These are phyloP conservation scores for Populus pruinosa DNA, from an alignment of 345 rosid species.

Conservation along the genomic window DNA sequence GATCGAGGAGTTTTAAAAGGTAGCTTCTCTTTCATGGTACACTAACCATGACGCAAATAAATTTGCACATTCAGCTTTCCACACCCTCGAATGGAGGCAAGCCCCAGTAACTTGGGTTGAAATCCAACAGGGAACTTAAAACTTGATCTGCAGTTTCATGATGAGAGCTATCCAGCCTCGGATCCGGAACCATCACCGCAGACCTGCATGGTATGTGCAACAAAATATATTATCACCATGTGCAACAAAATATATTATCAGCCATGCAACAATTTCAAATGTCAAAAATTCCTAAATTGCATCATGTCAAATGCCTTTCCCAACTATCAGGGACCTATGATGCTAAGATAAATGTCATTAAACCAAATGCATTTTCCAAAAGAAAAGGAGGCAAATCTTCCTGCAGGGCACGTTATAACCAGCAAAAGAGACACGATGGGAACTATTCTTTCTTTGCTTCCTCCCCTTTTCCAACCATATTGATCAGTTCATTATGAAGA, in stretches of 20 bases:
- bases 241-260: background rate
- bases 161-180: slow-evolving; percentile 66
- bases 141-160: slow-evolving; percentile 69
- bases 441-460: background rate
- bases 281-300: background rate
- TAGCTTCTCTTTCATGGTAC: background rate
- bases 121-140: slow-evolving; percentile 58
- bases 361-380: background rate
- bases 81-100: slow-evolving; percentile 58
- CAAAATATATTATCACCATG: background rate
- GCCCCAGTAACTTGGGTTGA: slow-evolving; percentile 66
- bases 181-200: slow-evolving; percentile 87
- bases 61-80: slow-evolving; percentile 20
- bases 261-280: background rate
- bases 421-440: background rate
- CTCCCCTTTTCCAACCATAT: background rate
- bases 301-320: background rate
- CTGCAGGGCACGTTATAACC: background rate
- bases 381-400: background rate
- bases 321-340: background rate
- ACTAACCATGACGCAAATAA: background rate
- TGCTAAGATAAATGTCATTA: background rate
- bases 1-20: background rate
- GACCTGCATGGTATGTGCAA: slow-evolving; percentile 40
- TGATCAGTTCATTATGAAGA: background rate